Evolutionary conservation across 2,329 filamentous ascomycete genomes (phyloP), one percentile per base, ranked within the genome.

Genomic region (Huntiella moniliformis): DNA sequence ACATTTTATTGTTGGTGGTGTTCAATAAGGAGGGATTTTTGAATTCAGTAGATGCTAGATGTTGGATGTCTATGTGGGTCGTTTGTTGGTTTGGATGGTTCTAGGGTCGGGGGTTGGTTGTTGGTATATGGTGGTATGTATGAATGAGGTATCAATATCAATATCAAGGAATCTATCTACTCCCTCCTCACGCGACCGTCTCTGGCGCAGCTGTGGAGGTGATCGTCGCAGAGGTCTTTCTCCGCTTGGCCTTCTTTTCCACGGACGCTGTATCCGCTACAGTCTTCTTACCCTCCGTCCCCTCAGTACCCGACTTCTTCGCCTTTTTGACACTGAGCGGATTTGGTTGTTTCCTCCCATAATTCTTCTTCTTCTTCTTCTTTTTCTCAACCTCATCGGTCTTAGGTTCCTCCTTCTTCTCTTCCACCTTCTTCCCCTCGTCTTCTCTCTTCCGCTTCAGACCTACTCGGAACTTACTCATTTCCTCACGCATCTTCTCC

Each of bases 401-500:
- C 36, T 38, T 33, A 16, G 16, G 12, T 32, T 39, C 46, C 6
- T 37, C 12, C 5, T 13, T 22, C 7, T 17, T 16, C 17, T 39
- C 54, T 57, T 63, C 53, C 59, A 63, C 57, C 63, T 68, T 58
- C 64, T 18, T 22, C 42, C 33, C 41, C 43, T 57, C 60, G 48
- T 58, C 53, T 50, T 58, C 56, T 57, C 54, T 56, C 60, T 61
- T 51, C 52, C 64, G 66, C 59, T 73, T 79, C 52, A 86, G 62
- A 40, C 81, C 82, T 13, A 72, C 68, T 52, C 77, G 71, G 56
- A 87, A 82, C 62, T 92, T 92, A 47, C 67, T 69, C 54, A 69
- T 73, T 66, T 91, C 84, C 51, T 82, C 80, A 49, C 67, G 67
- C 44, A 78, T 71, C 50, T 79, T 71, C 40, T 74, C 68, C 48